Base-by-base conservation (phyloP, 2,329 filamentous ascomycete species). In the Sordariomycetes sp. region DNA sequence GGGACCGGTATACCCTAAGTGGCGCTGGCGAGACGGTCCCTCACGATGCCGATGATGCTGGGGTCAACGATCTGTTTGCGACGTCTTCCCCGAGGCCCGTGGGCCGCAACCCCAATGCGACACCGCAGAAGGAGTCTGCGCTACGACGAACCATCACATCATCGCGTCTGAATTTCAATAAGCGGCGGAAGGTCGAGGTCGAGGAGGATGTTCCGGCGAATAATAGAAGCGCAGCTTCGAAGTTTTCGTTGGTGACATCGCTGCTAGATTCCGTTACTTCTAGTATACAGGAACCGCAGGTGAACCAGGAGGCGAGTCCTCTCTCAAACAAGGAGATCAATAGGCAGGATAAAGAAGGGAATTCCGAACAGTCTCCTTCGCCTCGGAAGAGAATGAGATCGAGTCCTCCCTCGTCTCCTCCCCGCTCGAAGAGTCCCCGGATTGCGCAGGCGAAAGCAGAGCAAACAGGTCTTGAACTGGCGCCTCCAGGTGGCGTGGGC, bases 1-100 rank as follows among this genome's bases (percentile, higher is more conserved):
- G 88, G 88, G 87, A 87, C 63, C 82, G 86, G 56, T 90, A 89
- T 65, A 80, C 86, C 42, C 69, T 82, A 61, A 28, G 75, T 64
- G 72, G 76, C 60, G 68, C 70, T 56, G 66, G 73, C 15, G 69
- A 76, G 60, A 62, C 70, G 56, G 68, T 70, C 52, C 66, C 70
- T 8, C 67, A 71, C 1, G 78, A 79, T 22, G 68, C 76, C 51
- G 68, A 73, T 50, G 83, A 82, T 62, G 80, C 81, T 45, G 72
- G 78, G 17, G 73, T 89, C 25, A 79, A 81, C 54, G 80, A 87
- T 57, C 72, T 89, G 28, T 81, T 87, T 72, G 76, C 84, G 2
- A 87, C 85, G 0, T 89, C 85, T 4, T 89, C 86, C 2, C 85
- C 86, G 55, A 82, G 84, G 35, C 78, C 56, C 10, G 35, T 28